Percentiles rank a stretch among this genome's conserved stretches.
phyloP scores from a whole-genome alignment of 2,329 filamentous ascomycete genomes.

The Ophiostoma perfectum region DNA sequence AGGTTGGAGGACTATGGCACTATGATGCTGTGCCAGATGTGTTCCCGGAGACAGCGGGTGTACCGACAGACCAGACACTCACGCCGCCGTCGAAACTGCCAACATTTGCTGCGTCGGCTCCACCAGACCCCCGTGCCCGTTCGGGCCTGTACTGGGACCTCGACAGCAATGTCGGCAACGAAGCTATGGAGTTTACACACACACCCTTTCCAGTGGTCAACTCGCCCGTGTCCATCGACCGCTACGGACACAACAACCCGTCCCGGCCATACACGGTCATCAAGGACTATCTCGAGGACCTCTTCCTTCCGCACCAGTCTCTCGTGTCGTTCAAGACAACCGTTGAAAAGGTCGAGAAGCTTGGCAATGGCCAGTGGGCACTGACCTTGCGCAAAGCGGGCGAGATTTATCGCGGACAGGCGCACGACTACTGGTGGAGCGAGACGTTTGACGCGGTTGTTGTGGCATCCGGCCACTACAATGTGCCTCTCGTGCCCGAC shows the following conservation, averaged over 20 bases:
- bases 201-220: constrained; percentile 19
- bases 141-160: constrained; percentile 17
- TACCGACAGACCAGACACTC: background rate
- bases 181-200: constrained; percentile 53
- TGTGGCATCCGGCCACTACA: constrained; percentile 63
- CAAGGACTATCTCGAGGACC: constrained; percentile 46
- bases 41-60: background rate
- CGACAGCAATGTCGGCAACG: constrained; percentile 57
- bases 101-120: background rate
- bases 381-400: constrained; percentile 41
- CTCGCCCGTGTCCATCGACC: constrained; percentile 32
- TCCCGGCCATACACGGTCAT: constrained; percentile 49
- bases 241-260: constrained; percentile 52
- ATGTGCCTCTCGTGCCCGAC: constrained; percentile 48
- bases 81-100: background rate
- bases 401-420: constrained; percentile 28
- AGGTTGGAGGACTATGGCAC: constrained; percentile 2
- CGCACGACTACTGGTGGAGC: constrained; percentile 52
- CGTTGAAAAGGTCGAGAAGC: constrained; percentile 53
- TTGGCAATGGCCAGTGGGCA: constrained; percentile 42
- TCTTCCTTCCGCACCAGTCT: constrained; percentile 37
- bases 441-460: constrained; percentile 39
- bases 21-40: background rate
- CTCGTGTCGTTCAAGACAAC: constrained; percentile 48
- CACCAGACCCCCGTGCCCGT: background rate